phyloP scores from a whole-genome alignment of 768 basidiomycete species.

The Lentinula lateritia region DNA sequence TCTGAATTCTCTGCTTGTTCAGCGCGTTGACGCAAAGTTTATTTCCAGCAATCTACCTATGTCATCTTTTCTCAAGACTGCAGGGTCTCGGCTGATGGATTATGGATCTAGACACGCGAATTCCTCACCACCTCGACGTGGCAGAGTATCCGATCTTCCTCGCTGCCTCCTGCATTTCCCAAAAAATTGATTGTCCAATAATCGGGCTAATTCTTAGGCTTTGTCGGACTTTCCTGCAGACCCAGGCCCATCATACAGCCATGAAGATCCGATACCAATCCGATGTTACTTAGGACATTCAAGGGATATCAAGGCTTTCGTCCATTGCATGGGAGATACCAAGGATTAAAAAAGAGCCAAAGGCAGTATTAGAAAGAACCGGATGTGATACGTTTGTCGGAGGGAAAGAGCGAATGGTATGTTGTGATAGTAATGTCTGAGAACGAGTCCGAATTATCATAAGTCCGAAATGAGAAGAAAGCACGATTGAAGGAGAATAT shows the following conservation, averaged over 20 bases:
- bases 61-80: neutral
- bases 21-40: neutral
- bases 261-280: neutral
- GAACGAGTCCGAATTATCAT: neutral
- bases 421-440: neutral
- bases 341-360: neutral
- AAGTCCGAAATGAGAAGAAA: neutral
- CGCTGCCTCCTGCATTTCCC: neutral
- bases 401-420: neutral
- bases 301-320: neutral
- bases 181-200: neutral
- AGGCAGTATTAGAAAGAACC: neutral
- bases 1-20: neutral
- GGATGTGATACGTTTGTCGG: neutral
- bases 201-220: neutral
- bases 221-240: neutral
- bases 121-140: neutral
- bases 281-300: neutral
- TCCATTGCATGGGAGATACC: neutral
- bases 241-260: neutral
- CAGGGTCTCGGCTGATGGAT: neutral
- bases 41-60: neutral
- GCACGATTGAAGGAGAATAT: neutral
- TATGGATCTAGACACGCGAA: neutral
- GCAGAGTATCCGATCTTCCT: neutral